Evolutionary conservation across 2,329 filamentous ascomycete genomes (phyloP).

Genomic region (Talaromyces pinophilus): DNA sequence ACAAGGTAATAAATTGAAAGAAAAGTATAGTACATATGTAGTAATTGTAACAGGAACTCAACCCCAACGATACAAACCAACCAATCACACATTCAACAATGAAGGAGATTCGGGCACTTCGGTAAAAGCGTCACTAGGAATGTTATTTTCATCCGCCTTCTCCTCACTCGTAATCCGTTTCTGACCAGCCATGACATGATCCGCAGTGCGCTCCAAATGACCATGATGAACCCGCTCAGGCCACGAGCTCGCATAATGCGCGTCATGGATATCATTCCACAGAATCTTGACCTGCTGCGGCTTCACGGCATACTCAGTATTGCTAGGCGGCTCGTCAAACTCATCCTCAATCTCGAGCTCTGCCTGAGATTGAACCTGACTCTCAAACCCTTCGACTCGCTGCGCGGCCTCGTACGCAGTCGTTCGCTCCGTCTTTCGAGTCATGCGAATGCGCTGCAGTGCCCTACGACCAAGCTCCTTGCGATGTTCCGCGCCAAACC

Average conservation of each 20-base stretch:
- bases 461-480: slow-evolving; percentile 37
- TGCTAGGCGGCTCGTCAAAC: not conserved
- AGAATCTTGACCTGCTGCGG: slow-evolving; percentile 45
- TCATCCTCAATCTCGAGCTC: slow-evolving; percentile 15
- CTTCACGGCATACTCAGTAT: slow-evolving; percentile 30
- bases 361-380: slow-evolving; percentile 30
- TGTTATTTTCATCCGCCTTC: slow-evolving; percentile 25
- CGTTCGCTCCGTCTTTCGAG: slow-evolving; percentile 28
- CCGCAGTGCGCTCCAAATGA: slow-evolving; percentile 39
- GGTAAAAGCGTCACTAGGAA: slow-evolving; percentile 29
- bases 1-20: not conserved
- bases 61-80: not conserved
- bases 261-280: slow-evolving; percentile 50
- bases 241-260: slow-evolving; percentile 46
- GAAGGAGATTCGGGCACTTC: slow-evolving; percentile 11
- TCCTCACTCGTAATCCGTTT: slow-evolving; percentile 26
- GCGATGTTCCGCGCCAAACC: slow-evolving; percentile 35
- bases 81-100: not conserved
- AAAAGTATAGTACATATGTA: slow-evolving; percentile 24
- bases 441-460: slow-evolving; percentile 34
- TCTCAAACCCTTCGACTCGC: slow-evolving; percentile 27
- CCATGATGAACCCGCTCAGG: slow-evolving; percentile 47
- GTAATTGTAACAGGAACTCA: slow-evolving; percentile 18
- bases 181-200: slow-evolving; percentile 40
- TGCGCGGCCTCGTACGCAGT: slow-evolving; percentile 31